These are phyloP conservation scores for Emergomyces orientalis DNA, from an alignment of 2,329 filamentous ascomycete species.

Conservation along the genomic window DNA sequence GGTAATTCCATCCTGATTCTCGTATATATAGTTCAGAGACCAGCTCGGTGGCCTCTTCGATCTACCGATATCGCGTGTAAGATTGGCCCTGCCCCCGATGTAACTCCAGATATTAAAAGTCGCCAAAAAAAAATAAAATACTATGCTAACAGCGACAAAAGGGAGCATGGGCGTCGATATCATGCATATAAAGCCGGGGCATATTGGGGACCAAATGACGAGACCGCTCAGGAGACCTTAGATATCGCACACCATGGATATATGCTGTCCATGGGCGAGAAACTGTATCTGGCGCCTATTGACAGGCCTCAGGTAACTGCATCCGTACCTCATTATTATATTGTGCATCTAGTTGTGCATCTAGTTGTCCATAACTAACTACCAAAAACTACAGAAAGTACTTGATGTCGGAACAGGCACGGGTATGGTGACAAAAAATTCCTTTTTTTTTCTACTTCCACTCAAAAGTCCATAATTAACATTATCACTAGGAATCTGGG, in stretches of 20 bases:
- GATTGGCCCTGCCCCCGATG: neutral
- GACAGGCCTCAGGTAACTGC: conserved; percentile 22
- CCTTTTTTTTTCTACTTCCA: neutral
- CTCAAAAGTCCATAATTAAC: neutral
- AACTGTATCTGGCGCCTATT: conserved; percentile 40
- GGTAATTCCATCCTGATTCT: neutral
- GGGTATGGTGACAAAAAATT: neutral
- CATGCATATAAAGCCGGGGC: conserved; percentile 1
- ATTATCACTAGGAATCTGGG: neutral
- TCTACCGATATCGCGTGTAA: neutral
- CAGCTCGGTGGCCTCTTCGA: neutral
- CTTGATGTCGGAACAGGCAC: conserved; percentile 41
- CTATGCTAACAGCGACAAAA: neutral
- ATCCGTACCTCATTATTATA: neutral
- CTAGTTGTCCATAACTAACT: neutral
- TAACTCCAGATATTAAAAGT: neutral
- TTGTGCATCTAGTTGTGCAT: neutral
- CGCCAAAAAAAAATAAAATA: neutral
- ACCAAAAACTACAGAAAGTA: conserved; percentile 16
- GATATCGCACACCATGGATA: conserved; percentile 31
- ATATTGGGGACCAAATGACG: conserved; percentile 10
- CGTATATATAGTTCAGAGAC: neutral
- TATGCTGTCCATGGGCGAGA: conserved; percentile 39
- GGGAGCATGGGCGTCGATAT: neutral
- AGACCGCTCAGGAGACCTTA: conserved; percentile 16